A percentile compares a stretch with the other conserved stretches of the same genome.
These are phyloP conservation scores for Lactarius pseudohatsudake DNA, from an alignment of 768 basidiomycete genomes.

Conservation along the genomic window DNA sequence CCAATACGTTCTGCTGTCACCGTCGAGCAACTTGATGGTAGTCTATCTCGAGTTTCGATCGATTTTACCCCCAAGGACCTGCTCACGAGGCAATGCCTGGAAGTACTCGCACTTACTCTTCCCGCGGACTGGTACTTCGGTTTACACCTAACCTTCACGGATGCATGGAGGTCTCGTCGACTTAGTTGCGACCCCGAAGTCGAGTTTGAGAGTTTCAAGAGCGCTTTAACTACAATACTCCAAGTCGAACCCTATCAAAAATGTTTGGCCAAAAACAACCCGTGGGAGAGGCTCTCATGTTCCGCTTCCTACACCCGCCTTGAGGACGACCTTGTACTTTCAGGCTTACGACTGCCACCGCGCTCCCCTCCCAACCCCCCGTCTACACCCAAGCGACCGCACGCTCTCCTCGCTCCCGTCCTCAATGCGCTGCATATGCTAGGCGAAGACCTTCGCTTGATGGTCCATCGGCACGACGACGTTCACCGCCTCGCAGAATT, in stretches of 20 bases:
- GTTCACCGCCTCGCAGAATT: slow-evolving; percentile 59
- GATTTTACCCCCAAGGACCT: slow-evolving; percentile 55
- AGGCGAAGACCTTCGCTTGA: slow-evolving; percentile 65
- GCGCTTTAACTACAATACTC: slow-evolving; percentile 52
- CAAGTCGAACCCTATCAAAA: slow-evolving; percentile 33
- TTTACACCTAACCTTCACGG: slow-evolving; percentile 56
- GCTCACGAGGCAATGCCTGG: slow-evolving; percentile 59
- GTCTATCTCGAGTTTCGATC: slow-evolving; percentile 46
- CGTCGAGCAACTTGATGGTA: slow-evolving; percentile 53
- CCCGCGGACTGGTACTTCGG: slow-evolving; percentile 55
- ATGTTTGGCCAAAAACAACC: slow-evolving; percentile 19
- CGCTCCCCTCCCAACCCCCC: slow-evolving; percentile 1
- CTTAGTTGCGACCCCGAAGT: slow-evolving; percentile 46
- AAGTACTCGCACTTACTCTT: slow-evolving; percentile 60
- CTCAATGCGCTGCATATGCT: slow-evolving; percentile 79
- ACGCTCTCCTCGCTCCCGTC: slow-evolving; percentile 53
- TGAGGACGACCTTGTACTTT: slow-evolving; percentile 59
- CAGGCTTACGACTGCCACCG: slow-evolving; percentile 42
- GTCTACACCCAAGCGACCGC: slow-evolving; percentile 35
- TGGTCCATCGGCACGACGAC: slow-evolving; percentile 53
- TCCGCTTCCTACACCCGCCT: slow-evolving; percentile 50
- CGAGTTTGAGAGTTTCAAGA: slow-evolving; percentile 58
- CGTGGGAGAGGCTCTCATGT: slow-evolving; percentile 52
- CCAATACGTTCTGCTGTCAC: slow-evolving; percentile 52
- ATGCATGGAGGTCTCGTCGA: slow-evolving; percentile 51